Evolutionary conservation across 2,329 filamentous ascomycete genomes (phyloP).

Genomic region (Penicillium concentricum): DNA sequence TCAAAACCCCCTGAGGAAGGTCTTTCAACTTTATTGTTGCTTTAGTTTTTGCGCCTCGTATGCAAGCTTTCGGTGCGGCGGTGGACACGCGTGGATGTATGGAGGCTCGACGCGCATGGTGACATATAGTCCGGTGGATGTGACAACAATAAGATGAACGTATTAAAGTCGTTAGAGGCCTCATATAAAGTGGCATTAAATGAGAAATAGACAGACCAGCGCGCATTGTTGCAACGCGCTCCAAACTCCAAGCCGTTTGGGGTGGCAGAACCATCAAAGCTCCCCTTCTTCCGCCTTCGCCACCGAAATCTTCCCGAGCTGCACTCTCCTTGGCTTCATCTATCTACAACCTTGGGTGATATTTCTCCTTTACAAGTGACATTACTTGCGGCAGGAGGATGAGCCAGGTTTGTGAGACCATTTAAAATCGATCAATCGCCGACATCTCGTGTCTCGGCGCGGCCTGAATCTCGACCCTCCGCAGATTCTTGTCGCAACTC

Average conservation of each 20-base stretch:
- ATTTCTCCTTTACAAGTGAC: slow-evolving; percentile 27
- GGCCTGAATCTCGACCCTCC: slow-evolving; percentile 34
- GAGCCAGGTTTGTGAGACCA: slow-evolving; percentile 39
- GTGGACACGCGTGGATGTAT: slow-evolving; percentile 18
- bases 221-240: slow-evolving; percentile 25
- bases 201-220: slow-evolving; percentile 15
- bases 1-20: slow-evolving; percentile 57
- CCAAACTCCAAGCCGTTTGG: slow-evolving; percentile 3
- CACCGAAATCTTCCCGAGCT: slow-evolving; percentile 39
- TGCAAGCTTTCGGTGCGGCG: slow-evolving; percentile 10
- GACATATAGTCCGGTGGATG: slow-evolving; percentile 30
- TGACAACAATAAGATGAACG: slow-evolving; percentile 17
- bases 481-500: slow-evolving; percentile 30
- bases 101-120: slow-evolving; percentile 29
- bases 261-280: slow-evolving; percentile 20
- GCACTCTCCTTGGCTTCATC: slow-evolving; percentile 22
- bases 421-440: slow-evolving; percentile 24
- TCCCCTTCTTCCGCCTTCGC: slow-evolving; percentile 36
- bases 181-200: slow-evolving; percentile 10
- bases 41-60: slow-evolving; percentile 37
- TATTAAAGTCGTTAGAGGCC: not conserved
- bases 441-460: slow-evolving; percentile 31
- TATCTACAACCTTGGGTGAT: slow-evolving; percentile 27
- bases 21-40: slow-evolving; percentile 45
- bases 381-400: slow-evolving; percentile 35